These are phyloP conservation scores for Suillus spraguei DNA, from an alignment of 768 basidiomycete genomes.

Conservation along the genomic window DNA sequence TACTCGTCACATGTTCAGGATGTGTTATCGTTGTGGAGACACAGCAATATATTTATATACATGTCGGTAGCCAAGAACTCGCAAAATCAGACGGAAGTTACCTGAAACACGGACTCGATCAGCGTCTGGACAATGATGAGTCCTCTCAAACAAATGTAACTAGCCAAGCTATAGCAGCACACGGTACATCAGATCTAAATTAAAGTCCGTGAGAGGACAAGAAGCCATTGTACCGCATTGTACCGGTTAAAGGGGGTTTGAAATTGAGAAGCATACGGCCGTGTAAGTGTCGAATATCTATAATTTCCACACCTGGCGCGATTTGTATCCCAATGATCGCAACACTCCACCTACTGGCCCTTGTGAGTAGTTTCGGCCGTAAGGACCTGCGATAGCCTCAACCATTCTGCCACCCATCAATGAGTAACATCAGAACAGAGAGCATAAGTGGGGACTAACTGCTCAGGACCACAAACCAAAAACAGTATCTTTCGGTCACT, in stretches of 20 bases:
- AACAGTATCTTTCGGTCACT: conserved; percentile 55
- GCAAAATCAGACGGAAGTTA: neutral
- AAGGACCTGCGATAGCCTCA: conserved; percentile 71
- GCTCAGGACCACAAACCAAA: conserved; percentile 84
- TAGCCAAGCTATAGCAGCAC: neutral
- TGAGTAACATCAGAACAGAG: neutral
- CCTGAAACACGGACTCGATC: neutral
- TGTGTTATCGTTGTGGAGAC: neutral
- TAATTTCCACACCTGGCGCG: conserved; percentile 71
- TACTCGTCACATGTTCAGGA: neutral
- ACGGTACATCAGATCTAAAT: neutral
- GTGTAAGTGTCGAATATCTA: conserved; percentile 25
- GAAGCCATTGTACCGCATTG: neutral
- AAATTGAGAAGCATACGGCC: neutral
- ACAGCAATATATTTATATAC: neutral
- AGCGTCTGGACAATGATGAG: neutral
- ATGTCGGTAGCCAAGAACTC: neutral
- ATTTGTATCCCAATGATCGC: conserved; percentile 60
- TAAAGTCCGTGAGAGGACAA: neutral
- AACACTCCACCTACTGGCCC: conserved; percentile 70
- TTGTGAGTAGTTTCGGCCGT: conserved; percentile 75
- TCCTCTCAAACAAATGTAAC: neutral
- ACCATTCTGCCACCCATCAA: conserved; percentile 60
- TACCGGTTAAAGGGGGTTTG: neutral
- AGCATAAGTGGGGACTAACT: conserved; percentile 46